Evolutionary conservation across 2,329 filamentous ascomycete species (phyloP), one percentile per base, ranked within the genome.

Genomic region (Talaromyces sp.): DNA sequence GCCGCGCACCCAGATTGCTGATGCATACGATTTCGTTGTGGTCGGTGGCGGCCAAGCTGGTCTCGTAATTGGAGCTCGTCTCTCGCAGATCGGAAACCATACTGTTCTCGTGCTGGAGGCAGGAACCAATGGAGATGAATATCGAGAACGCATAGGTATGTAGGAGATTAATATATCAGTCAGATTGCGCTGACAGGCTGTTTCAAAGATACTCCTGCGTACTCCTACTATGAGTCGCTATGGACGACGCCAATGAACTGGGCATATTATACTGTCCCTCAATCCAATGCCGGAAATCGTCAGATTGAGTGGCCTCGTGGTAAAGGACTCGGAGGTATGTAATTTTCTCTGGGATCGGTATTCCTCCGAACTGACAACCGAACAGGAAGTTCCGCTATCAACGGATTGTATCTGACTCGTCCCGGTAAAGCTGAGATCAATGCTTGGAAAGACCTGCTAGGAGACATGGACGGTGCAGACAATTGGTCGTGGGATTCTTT

Each of bases 11-110:
- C 45, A 67, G 59, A 67, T 71, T 45, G 56, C 58, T 1, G 65
- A 69, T 41, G 61, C 66, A 3, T 69, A 69, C 33, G 67, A 69
- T 52, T 69, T 69, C 59, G 62, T 83, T 39, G 65, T 84, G 57
- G 68, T 83, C 21, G 81, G 82, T 33, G 81, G 81, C 36, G 81
- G 81, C 6, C 82, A 80, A 6, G 79, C 80, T 13, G 81, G 81
- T 15, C 70, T 84, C n/a, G 75, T 74, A 1, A 69, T 84, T 10
- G 67, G 67, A 31, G 63, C 56, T 36, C 64, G 67, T 25, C 60
- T 84, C 3, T 75, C 78, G 1, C 76, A 81, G 57, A 67, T 78
- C 53, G 60, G 60, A 1, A 71, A 70, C n/a, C 64, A 70, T 45
- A 70, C 69, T 2, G 68, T 72, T 1, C 65, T 72, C 2, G 70